These are phyloP conservation scores for Polygonum maritimum DNA, from an alignment of 148 eudicot species.

Conservation along the genomic window DNA sequence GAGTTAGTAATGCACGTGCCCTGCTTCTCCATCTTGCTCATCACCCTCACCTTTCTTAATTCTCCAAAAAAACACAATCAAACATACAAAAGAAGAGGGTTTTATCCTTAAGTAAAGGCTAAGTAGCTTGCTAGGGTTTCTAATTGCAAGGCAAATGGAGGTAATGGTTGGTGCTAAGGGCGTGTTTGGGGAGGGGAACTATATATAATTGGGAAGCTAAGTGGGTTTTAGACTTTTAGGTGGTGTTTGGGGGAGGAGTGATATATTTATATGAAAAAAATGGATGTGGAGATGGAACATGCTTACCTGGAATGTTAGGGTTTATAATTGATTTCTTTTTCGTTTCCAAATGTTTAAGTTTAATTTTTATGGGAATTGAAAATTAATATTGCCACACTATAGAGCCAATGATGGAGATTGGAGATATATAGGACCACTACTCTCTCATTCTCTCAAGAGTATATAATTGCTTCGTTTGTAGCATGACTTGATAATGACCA, in stretches of 20 bases:
- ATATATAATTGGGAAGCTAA: neutral
- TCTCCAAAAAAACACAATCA: neutral
- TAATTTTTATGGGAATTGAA: neutral
- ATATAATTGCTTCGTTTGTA: no score
- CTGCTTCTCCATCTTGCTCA: constrained; percentile 99
- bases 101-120: neutral
- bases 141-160: neutral
- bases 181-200: neutral
- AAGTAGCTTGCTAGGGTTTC: neutral
- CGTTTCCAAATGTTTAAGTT: no score
- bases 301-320: constrained; percentile 4
- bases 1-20: constrained; percentile 97
- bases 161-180: neutral
- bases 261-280: neutral
- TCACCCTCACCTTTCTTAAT: constrained; percentile 32
- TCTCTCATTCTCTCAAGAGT: neutral
- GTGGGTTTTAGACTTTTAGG: neutral
- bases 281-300: neutral
- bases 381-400: neutral
- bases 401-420: neutral
- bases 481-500: no score
- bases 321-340: neutral
- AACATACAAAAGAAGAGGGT: neutral
- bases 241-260: neutral
- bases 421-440: constrained; percentile 1